Percentiles rank a stretch among this genome's conserved stretches.
These are phyloP conservation scores for Exophiala viscosa DNA, from an alignment of 2,329 filamentous ascomycete species.

Conservation along the genomic window DNA sequence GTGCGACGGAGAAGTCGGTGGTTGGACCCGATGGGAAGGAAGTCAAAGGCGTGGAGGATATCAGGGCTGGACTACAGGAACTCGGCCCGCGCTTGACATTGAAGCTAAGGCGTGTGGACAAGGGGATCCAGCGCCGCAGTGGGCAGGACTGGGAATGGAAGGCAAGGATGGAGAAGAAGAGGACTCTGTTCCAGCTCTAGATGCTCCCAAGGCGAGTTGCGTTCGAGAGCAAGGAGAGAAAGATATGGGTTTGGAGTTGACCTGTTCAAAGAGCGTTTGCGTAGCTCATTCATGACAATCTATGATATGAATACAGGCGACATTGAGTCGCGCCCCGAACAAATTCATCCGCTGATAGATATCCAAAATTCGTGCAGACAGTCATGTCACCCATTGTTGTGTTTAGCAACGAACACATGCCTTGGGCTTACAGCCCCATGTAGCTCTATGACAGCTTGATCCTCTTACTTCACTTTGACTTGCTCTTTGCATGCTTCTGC, in stretches of 20 bases:
- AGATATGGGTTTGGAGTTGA: not conserved
- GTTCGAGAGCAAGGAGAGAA: too few species aligned
- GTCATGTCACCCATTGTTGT: not conserved
- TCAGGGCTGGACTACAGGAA: constrained; percentile 85
- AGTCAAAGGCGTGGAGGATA: constrained; percentile 77
- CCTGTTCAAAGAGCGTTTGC: too few species aligned
- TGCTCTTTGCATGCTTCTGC: constrained; percentile 18
- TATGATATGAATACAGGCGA: not conserved
- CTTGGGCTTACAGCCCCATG: not conserved
- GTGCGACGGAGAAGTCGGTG: constrained; percentile 80
- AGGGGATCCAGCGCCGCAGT: constrained; percentile 72
- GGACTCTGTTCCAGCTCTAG: constrained; percentile 89
- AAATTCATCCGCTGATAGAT: too few species aligned
- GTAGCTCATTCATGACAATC: not conserved
- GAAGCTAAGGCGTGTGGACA: constrained; percentile 86
- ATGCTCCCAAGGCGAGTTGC: not conserved
- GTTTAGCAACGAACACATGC: not conserved
- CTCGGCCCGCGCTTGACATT: constrained; percentile 78
- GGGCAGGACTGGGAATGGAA: constrained; percentile 97
- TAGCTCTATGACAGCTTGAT: not conserved
- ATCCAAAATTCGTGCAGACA: too few species aligned
- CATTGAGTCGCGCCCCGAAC: too few species aligned
- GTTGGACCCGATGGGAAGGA: constrained; percentile 76
- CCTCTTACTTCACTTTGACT: not conserved
- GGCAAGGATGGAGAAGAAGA: constrained; percentile 85